These are phyloP conservation scores for Pseudohyphozyma bogoriensis DNA, from an alignment of 768 basidiomycete species.

Conservation along the genomic window DNA sequence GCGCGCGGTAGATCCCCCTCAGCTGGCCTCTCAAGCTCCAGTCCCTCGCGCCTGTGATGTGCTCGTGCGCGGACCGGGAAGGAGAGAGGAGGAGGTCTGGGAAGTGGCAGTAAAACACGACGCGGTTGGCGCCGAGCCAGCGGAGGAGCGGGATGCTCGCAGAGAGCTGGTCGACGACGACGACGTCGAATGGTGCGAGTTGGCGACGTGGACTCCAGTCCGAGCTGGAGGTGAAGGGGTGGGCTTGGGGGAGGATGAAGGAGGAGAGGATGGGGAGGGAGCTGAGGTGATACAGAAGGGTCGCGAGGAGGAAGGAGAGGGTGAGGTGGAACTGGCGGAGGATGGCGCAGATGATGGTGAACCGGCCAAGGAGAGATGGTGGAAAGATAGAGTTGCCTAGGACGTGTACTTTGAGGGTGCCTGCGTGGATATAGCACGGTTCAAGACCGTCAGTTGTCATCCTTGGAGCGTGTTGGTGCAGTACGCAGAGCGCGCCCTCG, in stretches of 20 bases:
- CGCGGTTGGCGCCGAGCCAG: constrained; percentile 55
- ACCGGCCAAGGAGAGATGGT: constrained; percentile 62
- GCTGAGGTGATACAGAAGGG: constrained; percentile 26
- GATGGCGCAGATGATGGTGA: constrained; percentile 84
- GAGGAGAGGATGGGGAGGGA: constrained; percentile 25
- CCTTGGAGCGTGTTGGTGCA: too few relatives aligned
- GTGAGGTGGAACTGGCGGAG: constrained; percentile 77
- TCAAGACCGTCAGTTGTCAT: too few relatives aligned
- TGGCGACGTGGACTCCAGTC: constrained; percentile 22
- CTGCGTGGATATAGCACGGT: constrained; percentile 43
- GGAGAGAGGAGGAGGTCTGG: constrained; percentile 73
- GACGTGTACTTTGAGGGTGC: constrained; percentile 63
- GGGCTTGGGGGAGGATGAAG: constrained; percentile 8
- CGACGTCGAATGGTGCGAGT: constrained; percentile 53
- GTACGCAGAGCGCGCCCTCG: too few relatives aligned
- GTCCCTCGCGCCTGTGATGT: constrained; percentile 20
- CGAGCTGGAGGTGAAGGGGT: constrained; percentile 14
- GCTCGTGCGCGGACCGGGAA: constrained; percentile 42
- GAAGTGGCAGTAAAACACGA: constrained; percentile 96
- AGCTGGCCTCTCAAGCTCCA: constrained; percentile 35
- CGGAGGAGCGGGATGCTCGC: constrained; percentile 80
- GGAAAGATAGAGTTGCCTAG: constrained; percentile 67
- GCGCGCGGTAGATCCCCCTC: constrained; percentile 69
- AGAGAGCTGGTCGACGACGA: constrained; percentile 89
- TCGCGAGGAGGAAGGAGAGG: constrained; percentile 48